Evolutionary conservation across 805 yeast genomes (phyloP).

Genomic region (Lachancea mirantina): DNA sequence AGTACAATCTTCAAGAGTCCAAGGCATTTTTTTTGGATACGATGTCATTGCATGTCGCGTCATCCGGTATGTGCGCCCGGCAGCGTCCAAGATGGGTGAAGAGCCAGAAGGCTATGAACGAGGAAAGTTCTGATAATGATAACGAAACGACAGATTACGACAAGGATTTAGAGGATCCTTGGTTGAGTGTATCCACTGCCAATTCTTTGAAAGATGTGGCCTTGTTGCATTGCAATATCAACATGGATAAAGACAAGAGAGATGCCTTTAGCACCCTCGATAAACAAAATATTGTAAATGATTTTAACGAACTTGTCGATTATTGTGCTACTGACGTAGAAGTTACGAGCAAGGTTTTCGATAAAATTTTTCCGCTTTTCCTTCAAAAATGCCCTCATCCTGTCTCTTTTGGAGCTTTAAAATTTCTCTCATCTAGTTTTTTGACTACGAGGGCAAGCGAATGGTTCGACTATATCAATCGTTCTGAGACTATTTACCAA

Average conservation of each 20-base stretch:
- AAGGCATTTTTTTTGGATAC: slow-evolving; percentile 82
- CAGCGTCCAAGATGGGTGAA: slow-evolving; percentile 76
- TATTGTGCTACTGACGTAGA: slow-evolving; percentile 86
- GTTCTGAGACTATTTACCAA: slow-evolving; percentile 62
- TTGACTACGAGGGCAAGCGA: slow-evolving; percentile 61
- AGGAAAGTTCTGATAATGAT: slow-evolving; percentile 16
- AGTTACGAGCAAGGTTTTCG: slow-evolving; percentile 64
- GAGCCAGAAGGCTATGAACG: slow-evolving; percentile 36
- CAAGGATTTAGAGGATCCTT: slow-evolving; percentile 65
- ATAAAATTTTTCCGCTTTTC: slow-evolving; percentile 64
- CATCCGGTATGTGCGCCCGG: slow-evolving; percentile 85
- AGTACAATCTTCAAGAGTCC: slow-evolving; percentile 60
- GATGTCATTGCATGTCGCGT: slow-evolving; percentile 86
- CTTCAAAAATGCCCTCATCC: slow-evolving; percentile 78
- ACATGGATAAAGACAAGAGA: slow-evolving; percentile 59
- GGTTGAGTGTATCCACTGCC: slow-evolving; percentile 71
- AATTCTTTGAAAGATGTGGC: slow-evolving; percentile 80
- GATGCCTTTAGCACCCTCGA: slow-evolving; percentile 54
- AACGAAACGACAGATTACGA: slow-evolving; percentile 66
- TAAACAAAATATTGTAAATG: slow-evolving; percentile 44
- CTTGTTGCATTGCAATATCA: slow-evolving; percentile 62
- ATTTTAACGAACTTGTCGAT: slow-evolving; percentile 53
- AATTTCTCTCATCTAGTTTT: slow-evolving; percentile 63
- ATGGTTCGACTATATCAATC: slow-evolving; percentile 69
- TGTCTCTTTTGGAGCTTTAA: slow-evolving; percentile 81